These are phyloP conservation scores for Talaromyces islandicus DNA, from an alignment of 2,329 filamentous ascomycete species.

Conservation along the genomic window DNA sequence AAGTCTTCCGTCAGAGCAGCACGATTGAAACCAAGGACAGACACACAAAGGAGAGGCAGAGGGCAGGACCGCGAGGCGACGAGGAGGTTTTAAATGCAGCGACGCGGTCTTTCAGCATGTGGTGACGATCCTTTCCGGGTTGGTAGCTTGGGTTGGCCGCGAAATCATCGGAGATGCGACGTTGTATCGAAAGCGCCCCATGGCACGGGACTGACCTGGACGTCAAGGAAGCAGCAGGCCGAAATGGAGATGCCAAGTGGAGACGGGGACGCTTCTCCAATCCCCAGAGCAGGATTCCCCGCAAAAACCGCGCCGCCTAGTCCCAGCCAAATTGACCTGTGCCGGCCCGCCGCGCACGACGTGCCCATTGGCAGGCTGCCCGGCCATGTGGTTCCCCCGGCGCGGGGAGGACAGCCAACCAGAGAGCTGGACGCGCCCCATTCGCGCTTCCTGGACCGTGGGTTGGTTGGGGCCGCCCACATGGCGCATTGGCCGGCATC, in stretches of 20 bases:
- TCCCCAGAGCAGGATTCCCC: background rate
- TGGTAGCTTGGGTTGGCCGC: background rate
- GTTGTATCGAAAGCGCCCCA: background rate
- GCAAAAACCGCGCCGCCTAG: background rate
- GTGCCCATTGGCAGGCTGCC: background rate
- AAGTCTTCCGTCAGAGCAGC: background rate
- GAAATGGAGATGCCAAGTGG: background rate
- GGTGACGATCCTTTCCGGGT: background rate
- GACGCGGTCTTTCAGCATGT: background rate
- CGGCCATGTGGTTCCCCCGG: background rate
- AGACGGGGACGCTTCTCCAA: background rate
- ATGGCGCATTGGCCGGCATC: background rate
- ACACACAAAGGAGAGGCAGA: background rate
- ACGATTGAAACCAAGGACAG: background rate
- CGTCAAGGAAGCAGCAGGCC: background rate
- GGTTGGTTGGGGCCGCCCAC: background rate
- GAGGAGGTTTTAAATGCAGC: background rate
- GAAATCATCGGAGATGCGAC: background rate
- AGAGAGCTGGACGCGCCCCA: background rate
- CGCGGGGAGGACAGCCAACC: background rate
- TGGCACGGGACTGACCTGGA: background rate
- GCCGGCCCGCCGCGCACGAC: background rate
- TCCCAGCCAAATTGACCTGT: background rate
- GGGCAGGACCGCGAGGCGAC: background rate
- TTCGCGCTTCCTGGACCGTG: background rate